These are phyloP conservation scores for Sporothrix humicola DNA, from an alignment of 2,329 filamentous ascomycete species.

Conservation along the genomic window DNA sequence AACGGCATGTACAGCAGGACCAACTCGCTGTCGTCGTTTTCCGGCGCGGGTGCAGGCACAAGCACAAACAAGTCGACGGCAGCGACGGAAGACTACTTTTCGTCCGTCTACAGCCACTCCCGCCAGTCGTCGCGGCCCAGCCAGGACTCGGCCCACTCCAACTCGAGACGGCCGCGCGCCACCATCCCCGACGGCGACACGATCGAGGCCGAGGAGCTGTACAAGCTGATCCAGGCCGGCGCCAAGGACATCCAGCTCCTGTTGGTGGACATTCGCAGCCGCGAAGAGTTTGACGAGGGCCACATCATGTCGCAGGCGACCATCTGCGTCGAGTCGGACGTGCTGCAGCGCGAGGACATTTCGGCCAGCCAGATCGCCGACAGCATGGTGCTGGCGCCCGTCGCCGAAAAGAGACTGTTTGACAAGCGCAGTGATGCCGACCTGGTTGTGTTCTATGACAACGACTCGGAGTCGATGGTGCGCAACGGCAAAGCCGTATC, in stretches of 20 bases:
- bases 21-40: constrained; percentile 56
- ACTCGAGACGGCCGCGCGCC: constrained; percentile 49
- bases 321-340: constrained; percentile 85
- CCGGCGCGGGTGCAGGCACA: constrained; percentile 35
- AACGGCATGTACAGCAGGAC: constrained; percentile 68
- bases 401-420: constrained; percentile 78
- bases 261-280: constrained; percentile 82
- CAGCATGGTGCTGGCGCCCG: constrained; percentile 71
- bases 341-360: constrained; percentile 71
- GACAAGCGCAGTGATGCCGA: constrained; percentile 77
- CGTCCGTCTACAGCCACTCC: constrained; percentile 35
- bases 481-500: constrained; percentile 37
- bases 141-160: constrained; percentile 43
- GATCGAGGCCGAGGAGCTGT: constrained; percentile 73
- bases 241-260: constrained; percentile 67
- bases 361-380: constrained; percentile 68
- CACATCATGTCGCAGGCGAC: constrained; percentile 85
- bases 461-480: constrained; percentile 64
- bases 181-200: constrained; percentile 59
- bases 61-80: constrained; percentile 31
- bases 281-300: constrained; percentile 82
- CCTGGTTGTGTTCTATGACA: constrained; percentile 88
- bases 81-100: constrained; percentile 46
- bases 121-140: constrained; percentile 39
- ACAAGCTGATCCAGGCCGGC: constrained; percentile 67